Base-by-base conservation (phyloP, 495 filamentous ascomycete genomes). In the Amniculicola lignicola region DNA sequence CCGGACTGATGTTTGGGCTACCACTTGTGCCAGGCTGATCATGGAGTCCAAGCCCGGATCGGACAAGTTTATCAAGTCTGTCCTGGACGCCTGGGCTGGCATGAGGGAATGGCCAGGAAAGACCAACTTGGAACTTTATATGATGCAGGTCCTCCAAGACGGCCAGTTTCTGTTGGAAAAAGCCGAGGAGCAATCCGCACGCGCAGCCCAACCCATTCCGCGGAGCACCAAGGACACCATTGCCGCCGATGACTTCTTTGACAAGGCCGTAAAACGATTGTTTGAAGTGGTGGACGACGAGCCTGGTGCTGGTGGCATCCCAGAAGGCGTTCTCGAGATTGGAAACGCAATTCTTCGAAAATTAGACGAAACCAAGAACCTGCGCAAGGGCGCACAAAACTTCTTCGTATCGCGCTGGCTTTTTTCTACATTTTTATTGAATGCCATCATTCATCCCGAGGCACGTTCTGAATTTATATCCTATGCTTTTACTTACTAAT, bases 361-460 rank as follows among this genome's bases (percentile, higher is more conserved):
- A 65, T 72, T 97, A 53, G 82, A 88, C 37, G 75, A 76, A 58
- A 79, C 78, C 45, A 85, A 86, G 55, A 81, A 75, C 50, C 83
- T 86, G 58, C 81, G 83, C 52, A 81, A 79, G 51, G 90, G 85
- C 36, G 88, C 88, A 33, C 77, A 85, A 54, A 81, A 81, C 62
- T 92, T 89, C 73, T 77, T 96, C 52, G 83, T 95, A 58, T 82
- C 84, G 43, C 90, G 90, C 65, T 98, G 91, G 86, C 85, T 95
- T 60, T 96, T 96, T 66, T 85, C 88, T 25, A 85, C 84, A 37
- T 96, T 89, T 72, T 75, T 98, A 27, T 79, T 86, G 35, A 86
- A 87, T 59, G 87, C 89, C 40, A 79, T 98, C 59, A 87, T 89
- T 41, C 87, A 91, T 64, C 93, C 93, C 2, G 93, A 98, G 81